Conservation (phyloP, 352 stramenopile genomes). For the Pythium insidiosum region DNA sequence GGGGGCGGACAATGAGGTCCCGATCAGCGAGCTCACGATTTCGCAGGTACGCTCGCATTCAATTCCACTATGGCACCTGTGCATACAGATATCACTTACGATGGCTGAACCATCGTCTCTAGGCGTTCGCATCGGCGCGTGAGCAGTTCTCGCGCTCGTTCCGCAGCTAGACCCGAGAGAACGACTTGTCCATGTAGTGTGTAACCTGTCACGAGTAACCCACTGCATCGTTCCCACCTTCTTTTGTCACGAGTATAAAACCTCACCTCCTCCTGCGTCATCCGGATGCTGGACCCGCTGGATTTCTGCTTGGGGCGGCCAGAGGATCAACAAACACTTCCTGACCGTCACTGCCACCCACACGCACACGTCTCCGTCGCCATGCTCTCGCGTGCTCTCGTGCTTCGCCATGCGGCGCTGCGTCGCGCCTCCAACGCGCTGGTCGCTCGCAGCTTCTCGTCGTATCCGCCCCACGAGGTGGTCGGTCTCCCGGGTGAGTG, state of each 20-base stretch:
- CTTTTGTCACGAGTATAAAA: slow-evolving; percentile 20
- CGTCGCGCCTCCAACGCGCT: slow-evolving; percentile 24
- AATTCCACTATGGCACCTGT: neutral
- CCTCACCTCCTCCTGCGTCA: neutral
- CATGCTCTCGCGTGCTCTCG: slow-evolving; percentile 63
- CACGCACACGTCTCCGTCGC: neutral
- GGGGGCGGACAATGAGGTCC: slow-evolving; percentile 85
- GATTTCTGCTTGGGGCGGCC: slow-evolving; percentile 22
- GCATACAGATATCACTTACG: neutral
- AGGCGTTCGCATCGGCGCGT: slow-evolving; percentile 78
- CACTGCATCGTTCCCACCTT: too few species aligned
- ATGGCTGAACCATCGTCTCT: neutral
- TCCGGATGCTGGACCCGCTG: too few species aligned
- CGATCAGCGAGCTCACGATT: slow-evolving; percentile 81
- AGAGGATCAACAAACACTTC: too few species aligned
- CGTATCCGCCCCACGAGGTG: slow-evolving; percentile 73
- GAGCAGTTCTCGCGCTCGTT: slow-evolving; percentile 87
- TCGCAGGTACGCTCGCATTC: slow-evolving; percentile 44
- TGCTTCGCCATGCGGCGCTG: too few species aligned
- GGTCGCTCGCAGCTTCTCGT: slow-evolving; percentile 45
- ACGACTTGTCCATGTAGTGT: neutral
- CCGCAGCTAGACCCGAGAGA: slow-evolving; percentile 40
- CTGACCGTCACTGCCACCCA: slow-evolving; percentile 11
- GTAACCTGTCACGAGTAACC: too few species aligned
- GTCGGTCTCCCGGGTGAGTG: slow-evolving; percentile 65